Base-by-base conservation (phyloP, 192 early-diverging fungal species). In the Entophlyctis luteolus region DNA sequence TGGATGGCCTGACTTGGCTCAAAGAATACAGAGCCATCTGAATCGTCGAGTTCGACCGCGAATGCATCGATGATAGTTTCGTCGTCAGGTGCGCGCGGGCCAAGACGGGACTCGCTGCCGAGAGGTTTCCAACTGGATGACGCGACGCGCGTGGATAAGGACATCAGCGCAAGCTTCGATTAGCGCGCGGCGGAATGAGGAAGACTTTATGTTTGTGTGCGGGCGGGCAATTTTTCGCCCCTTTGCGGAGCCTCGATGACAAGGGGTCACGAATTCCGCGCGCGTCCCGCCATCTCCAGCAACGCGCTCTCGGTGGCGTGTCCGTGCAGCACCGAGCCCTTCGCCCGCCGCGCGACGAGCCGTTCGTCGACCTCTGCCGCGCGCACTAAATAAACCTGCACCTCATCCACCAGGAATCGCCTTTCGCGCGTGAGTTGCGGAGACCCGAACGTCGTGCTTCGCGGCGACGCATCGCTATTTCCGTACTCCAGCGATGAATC, bases 211-310 rank as follows among this genome's bases (percentile, higher is more conserved):
- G 10, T 14, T 14, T 14, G 42, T 14, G 10, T 10, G 10, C n/a
- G 42, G 42, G 42, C 10, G 10, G 42, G 42, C 42, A 14, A 1
- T 47, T 47, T 16, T 22, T n/a, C 45, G 1, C 18, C 45, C 18
- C 18, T 47, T 47, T 16, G 22, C 18, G 22, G 22, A 47, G 45
- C 18, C 18, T 47, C 45, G 45, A 46, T 16, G 45, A 16, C 1
- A 20, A 20, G n/a, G n/a, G n/a, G n/a, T n/a, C n/a, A n/a, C n/a
- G n/a, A n/a, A 63, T 49, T 34, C 46, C 42, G 42, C 60, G 48
- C 60, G n/a, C 34, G 48, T 22, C 60, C 60, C 18, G 60, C 60
- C 60, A 63, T 63, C 31, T 63, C 60, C 60, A 63, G 50, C 47
- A 63, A 63, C 42, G 60, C 60, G 25, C 60, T 63, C 47, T 63